phyloP scores from a whole-genome alignment of 2,329 filamentous ascomycete genomes.

The Fusarium transvaalense region DNA sequence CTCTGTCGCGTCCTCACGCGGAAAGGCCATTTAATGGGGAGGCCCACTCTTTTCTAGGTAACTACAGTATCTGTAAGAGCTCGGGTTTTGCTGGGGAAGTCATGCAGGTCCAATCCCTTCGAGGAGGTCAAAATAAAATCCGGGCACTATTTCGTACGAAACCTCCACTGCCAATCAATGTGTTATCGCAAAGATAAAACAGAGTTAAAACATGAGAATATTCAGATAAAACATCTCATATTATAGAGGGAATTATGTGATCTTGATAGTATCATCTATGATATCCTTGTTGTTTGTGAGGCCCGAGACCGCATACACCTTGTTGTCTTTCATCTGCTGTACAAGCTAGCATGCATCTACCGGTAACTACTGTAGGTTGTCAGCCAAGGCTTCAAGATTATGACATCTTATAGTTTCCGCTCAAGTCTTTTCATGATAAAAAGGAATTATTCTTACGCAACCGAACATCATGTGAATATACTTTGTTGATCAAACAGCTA shows the following conservation, averaged over 20 bases:
- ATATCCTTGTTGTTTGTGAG: not conserved
- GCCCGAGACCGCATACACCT: not conserved
- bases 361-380: not conserved
- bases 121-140: not conserved
- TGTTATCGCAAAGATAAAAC: not conserved
- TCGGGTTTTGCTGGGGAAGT: conserved; percentile 2
- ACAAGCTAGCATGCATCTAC: not conserved
- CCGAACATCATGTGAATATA: conserved; percentile 16
- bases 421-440: not conserved
- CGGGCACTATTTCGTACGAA: not conserved
- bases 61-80: no score
- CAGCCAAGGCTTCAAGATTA: not conserved
- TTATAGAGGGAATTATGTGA: not conserved
- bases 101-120: not conserved
- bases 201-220: not conserved
- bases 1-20: conserved; percentile 37
- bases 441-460: not conserved
- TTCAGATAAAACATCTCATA: not conserved
- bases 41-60: conserved; percentile 21
- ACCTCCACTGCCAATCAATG: not conserved
- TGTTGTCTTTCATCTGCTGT: not conserved
- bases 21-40: conserved; percentile 42
- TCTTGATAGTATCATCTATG: not conserved
- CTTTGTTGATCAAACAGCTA: conserved; percentile 8
- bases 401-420: not conserved